Conservation (phyloP, 345 rosid species). For the Populus euphratica region DNA sequence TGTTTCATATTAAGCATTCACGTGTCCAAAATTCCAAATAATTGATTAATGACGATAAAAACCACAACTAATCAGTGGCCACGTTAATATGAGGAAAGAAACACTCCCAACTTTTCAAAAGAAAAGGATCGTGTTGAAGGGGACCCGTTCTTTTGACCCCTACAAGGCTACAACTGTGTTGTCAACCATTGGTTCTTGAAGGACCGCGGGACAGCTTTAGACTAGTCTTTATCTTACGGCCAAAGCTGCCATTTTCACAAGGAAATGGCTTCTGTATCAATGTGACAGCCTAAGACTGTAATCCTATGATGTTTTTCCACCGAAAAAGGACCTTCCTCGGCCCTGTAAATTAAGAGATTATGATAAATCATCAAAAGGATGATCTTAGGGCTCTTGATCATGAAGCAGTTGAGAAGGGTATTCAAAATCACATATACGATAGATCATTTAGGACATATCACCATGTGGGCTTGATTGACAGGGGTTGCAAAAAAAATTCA, state of each 20-base stretch:
- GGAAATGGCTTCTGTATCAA: background rate
- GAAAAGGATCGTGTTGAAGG: background rate
- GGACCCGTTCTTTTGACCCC: conserved; percentile 7
- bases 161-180: conserved; percentile 7
- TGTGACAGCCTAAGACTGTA: conserved; percentile 19
- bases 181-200: conserved; percentile 4
- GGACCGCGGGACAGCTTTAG: conserved; percentile 22
- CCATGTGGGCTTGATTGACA: conserved; percentile 2
- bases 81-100: conserved; percentile 16
- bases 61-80: conserved; percentile 11
- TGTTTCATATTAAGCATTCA: background rate
- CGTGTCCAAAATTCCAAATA: conserved; percentile 5
- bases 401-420: background rate
- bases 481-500: background rate
- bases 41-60: background rate
- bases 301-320: background rate
- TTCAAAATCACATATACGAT: background rate
- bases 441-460: conserved; percentile 8
- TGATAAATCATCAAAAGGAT: background rate
- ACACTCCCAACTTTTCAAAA: background rate
- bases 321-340: background rate
- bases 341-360: background rate
- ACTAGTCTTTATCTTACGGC: conserved; percentile 19
- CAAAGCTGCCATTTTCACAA: conserved; percentile 14
- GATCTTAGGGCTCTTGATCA: background rate